Evolutionary conservation across 768 basidiomycete genomes (phyloP).

Genomic region (Termitomyces sp.): DNA sequence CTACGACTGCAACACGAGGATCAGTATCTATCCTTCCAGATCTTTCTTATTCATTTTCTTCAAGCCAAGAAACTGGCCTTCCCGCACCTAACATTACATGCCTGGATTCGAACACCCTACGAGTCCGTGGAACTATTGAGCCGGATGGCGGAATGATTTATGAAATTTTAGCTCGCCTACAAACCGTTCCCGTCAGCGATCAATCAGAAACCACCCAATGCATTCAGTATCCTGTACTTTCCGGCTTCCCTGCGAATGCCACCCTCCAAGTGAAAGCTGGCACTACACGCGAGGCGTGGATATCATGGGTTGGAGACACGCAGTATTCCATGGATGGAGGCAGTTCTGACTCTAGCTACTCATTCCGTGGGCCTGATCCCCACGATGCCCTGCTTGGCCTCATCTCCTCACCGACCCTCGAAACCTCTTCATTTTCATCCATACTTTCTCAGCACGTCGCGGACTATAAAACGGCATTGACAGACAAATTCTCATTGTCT

Average conservation of each 20-base stretch:
- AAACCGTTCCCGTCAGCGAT: conserved; percentile 16
- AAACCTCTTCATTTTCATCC: conserved; percentile 28
- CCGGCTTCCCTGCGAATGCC: conserved; percentile 34
- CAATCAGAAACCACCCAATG: conserved; percentile 23
- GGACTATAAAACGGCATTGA: conserved; percentile 43
- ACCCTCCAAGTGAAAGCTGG: conserved; percentile 40
- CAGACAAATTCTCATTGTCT: conserved; percentile 48
- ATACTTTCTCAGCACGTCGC: conserved; percentile 45
- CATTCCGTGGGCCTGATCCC: conserved; percentile 64
- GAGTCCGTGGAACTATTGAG: conserved; percentile 45
- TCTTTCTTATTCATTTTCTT: conserved; percentile 46
- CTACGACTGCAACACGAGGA: conserved; percentile 17
- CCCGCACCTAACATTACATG: conserved; percentile 61
- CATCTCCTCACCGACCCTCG: conserved; percentile 24
- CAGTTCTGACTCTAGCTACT: conserved; percentile 47
- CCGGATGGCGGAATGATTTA: conserved; percentile 62
- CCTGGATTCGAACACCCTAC: conserved; percentile 49
- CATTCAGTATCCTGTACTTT: conserved; percentile 26
- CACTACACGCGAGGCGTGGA: conserved; percentile 50
- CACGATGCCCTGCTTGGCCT: conserved; percentile 39
- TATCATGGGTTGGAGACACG: conserved; percentile 74
- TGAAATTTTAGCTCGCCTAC: conserved; percentile 55
- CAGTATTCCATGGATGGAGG: conserved; percentile 65
- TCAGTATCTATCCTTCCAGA: conserved; percentile 25
- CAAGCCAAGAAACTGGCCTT: conserved; percentile 40